Conservation (phyloP, 2,329 filamentous ascomycete species). For the Byssochlamys sp. region DNA sequence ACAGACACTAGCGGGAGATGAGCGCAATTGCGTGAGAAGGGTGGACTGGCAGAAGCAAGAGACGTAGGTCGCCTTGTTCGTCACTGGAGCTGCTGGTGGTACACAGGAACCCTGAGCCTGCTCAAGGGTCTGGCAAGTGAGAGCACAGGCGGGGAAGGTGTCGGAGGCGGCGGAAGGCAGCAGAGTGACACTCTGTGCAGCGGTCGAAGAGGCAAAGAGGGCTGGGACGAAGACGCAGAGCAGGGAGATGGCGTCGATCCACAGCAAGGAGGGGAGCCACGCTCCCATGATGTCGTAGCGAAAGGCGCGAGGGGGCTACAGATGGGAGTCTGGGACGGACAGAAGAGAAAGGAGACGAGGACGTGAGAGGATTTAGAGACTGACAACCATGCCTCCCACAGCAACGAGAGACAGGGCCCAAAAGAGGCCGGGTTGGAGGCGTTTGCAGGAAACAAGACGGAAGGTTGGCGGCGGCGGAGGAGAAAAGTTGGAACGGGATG, state of each 20-base stretch:
- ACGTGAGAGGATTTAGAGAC: neutral
- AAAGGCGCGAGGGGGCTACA: neutral
- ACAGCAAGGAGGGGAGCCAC: neutral
- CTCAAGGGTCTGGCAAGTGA: slow-evolving; percentile 50
- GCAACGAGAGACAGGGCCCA: neutral
- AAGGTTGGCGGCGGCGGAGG: neutral
- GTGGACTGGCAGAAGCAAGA: slow-evolving; percentile 65
- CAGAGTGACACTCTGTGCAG: slow-evolving; percentile 16
- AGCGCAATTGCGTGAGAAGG: slow-evolving; percentile 50
- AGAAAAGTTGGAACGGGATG: neutral
- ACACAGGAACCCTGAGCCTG: slow-evolving; percentile 65
- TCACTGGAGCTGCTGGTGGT: slow-evolving; percentile 44
- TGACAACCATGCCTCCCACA: neutral
- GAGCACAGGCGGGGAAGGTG: slow-evolving; percentile 54
- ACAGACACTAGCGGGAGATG: slow-evolving; percentile 52
- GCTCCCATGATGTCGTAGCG: neutral
- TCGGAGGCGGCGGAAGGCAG: slow-evolving; percentile 28
- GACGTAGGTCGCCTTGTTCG: slow-evolving; percentile 47
- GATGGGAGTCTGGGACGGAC: neutral
- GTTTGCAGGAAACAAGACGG: neutral
- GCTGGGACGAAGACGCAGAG: neutral
- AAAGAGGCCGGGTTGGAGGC: neutral
- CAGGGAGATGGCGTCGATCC: neutral
- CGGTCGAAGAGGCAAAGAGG: neutral
- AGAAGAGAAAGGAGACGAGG: neutral